Evolutionary conservation across 2,329 filamentous ascomycete genomes (phyloP).

Genomic region (Arthrobotrys musiformis): DNA sequence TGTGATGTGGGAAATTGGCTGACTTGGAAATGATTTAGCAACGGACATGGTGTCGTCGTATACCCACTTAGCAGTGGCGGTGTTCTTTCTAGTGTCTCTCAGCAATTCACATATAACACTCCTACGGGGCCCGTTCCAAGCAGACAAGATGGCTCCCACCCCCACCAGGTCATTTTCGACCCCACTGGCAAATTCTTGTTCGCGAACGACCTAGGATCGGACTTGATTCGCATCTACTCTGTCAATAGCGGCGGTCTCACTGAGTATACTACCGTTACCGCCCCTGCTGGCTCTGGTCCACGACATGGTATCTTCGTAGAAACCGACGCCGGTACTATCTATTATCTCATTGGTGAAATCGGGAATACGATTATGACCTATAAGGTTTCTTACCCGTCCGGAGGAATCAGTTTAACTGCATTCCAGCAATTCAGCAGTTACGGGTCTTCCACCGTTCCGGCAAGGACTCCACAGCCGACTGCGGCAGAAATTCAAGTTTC

Average conservation of each 20-base stretch:
- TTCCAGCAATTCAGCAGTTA: conserved; percentile 66
- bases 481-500: conserved; percentile 71
- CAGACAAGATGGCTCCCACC: conserved; percentile 71
- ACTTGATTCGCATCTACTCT: conserved; percentile 71
- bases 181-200: conserved; percentile 72
- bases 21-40: conserved; percentile 1
- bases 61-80: conserved; percentile 44
- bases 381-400: conserved; percentile 67
- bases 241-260: conserved; percentile 63
- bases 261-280: conserved; percentile 64
- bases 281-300: conserved; percentile 71
- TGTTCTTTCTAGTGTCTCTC: conserved; percentile 12
- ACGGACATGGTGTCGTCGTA: conserved; percentile 10
- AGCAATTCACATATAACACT: conserved; percentile 32
- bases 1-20: neutral
- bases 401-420: conserved; percentile 59
- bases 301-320: conserved; percentile 65
- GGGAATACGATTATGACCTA: conserved; percentile 70
- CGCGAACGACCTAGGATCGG: conserved; percentile 74
- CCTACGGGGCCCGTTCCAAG: conserved; percentile 15
- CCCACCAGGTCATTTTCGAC: conserved; percentile 73
- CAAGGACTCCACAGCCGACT: conserved; percentile 60
- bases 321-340: conserved; percentile 67
- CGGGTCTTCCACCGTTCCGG: conserved; percentile 45
- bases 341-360: conserved; percentile 73